Base-by-base conservation (phyloP, 1,284 basidiomycete genomes). In the Microbotryum intermedium region DNA sequence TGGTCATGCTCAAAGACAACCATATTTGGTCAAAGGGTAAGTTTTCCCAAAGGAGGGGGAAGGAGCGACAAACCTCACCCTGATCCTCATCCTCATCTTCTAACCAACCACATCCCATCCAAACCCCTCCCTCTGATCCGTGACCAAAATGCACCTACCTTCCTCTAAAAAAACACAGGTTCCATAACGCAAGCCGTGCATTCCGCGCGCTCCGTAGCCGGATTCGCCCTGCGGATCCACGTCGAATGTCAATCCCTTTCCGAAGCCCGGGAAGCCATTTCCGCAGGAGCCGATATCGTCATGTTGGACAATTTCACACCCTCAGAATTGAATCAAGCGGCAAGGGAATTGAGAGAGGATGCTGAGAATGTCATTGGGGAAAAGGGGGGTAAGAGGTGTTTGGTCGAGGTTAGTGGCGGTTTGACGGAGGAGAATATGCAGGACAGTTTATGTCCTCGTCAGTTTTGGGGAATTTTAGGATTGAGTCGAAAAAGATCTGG, bases 1-100 rank as follows among this genome's bases (percentile, higher is more conserved):
- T 98, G 94, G 94, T 99, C 73, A 98, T 98, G 94, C 84, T 99
- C 72, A 98, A 98, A 77, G 94, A 98, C 73, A 98, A 98, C 74
- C 95, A 98, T 73, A 91, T 98, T 72, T 97, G 92, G 93, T 93
- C 91, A 8, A 89, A 86, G 29, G 91, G 90, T 85, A 69, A 68
- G 79, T 71, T 16, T 50, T 30, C 26, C 54, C 13, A 9, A 3
- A 16, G 18, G 11, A 21, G 21, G 23, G n/a, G 11, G 30, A 7
- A 11, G 30, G 6, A 44, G n/a, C n/a, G n/a, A n/a, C n/a, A 30
- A 30, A 5, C 29, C 29, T 10, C 29, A 30, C 10, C 29, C 29
- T 29, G 11, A 30, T 8, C 44, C 16, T 18, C 61, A 47, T 48
- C 39, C 57, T 42, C 16, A 16, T 16, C 13, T 34, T 16, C 46